These are phyloP conservation scores for Phytopythium vexans DNA, from an alignment of 352 stramenopile species.

Conservation along the genomic window DNA sequence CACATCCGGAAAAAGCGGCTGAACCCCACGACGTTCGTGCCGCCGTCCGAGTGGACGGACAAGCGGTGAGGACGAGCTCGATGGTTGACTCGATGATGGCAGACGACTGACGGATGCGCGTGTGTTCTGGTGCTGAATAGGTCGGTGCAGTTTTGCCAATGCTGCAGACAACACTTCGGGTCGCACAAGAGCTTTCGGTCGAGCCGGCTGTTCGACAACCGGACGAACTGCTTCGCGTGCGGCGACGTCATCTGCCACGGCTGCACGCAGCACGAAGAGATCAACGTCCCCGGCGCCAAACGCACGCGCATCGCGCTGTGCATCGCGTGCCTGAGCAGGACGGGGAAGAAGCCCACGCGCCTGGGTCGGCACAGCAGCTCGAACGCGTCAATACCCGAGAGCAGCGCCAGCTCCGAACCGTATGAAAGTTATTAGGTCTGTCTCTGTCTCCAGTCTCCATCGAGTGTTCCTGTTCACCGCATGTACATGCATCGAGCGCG, in stretches of 20 bases:
- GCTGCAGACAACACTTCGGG: slow-evolving; percentile 35
- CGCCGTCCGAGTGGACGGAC: slow-evolving; percentile 28
- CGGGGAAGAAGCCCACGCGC: slow-evolving; percentile 3
- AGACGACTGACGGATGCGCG: neutral
- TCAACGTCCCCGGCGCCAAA: slow-evolving; percentile 27
- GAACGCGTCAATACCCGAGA: too few relatives aligned
- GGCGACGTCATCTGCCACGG: slow-evolving; percentile 47
- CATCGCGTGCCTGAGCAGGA: slow-evolving; percentile 23
- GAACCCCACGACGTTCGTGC: slow-evolving; percentile 27
- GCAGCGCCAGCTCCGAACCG: too few relatives aligned
- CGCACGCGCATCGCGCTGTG: slow-evolving; percentile 24
- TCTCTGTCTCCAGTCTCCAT: too few relatives aligned
- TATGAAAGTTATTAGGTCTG: too few relatives aligned
- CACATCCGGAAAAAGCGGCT: slow-evolving; percentile 25
- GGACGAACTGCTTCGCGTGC: slow-evolving; percentile 48
- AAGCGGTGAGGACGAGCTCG: slow-evolving; percentile 8
- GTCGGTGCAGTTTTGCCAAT: slow-evolving; percentile 27
- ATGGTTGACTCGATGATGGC: neutral
- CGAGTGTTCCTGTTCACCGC: too few relatives aligned
- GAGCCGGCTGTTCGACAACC: slow-evolving; percentile 19
- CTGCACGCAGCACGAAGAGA: slow-evolving; percentile 30
- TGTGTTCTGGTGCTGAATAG: neutral
- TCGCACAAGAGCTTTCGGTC: slow-evolving; percentile 3
- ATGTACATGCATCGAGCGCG: too few relatives aligned
- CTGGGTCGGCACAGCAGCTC: too few relatives aligned